phyloP scores from a whole-genome alignment of 176 grass and related monocot species.

The Stipa capillata region DNA sequence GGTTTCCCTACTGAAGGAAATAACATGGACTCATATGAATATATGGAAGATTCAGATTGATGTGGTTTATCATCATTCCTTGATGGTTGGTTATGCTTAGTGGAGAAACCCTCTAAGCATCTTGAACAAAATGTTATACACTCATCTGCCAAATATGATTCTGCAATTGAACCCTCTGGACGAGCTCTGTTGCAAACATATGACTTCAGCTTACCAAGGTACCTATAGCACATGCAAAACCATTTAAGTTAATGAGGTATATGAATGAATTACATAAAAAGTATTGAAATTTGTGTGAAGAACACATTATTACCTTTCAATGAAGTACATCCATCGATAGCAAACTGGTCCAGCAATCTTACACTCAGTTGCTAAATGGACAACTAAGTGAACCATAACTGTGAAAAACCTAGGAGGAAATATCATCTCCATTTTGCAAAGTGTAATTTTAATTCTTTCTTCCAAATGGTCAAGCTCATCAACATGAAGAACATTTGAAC shows the following conservation, averaged over 20 bases:
- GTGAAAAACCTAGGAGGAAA: conserved; percentile 3
- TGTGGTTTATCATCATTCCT: not conserved
- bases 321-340: conserved; percentile 17
- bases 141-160: not conserved
- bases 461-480: not conserved
- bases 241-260: not conserved
- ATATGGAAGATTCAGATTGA: not conserved
- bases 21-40: not conserved
- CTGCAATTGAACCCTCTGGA: not conserved
- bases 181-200: conserved; percentile 9
- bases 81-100: not conserved
- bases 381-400: conserved; percentile 14
- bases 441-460: not conserved
- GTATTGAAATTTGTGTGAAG: no score
- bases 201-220: conserved; percentile 6
- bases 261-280: no score
- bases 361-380: not conserved
- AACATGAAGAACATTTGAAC: conserved; percentile 15
- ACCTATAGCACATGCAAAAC: not conserved
- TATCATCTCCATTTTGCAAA: conserved; percentile 1
- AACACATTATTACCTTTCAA: not conserved
- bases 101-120: not conserved
- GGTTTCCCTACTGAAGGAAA: not conserved
- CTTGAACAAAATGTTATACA: conserved; percentile 4
- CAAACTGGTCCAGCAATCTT: not conserved